Evolutionary conservation across 805 yeast genomes (phyloP), one percentile per base, ranked within the genome.

Genomic region (Spathaspora sp.): DNA sequence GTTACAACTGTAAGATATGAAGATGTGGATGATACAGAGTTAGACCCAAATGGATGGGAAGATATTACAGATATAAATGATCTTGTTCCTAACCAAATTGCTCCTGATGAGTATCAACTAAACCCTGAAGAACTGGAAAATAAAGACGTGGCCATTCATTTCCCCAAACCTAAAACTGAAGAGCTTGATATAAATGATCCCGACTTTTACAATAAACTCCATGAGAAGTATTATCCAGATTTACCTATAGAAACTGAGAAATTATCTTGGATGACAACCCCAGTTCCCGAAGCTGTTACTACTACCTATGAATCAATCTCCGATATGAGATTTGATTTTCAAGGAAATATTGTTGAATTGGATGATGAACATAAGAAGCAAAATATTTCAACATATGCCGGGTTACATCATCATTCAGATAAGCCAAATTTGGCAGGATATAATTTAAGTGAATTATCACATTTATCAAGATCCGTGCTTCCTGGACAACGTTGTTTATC

Each of bases 381-480:
- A 2, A 55, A 55, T 7, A 66, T 81, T 6, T 82, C 87, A 2
- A 76, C 85, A 0, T 72, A 76, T 40, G 63, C 79, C 40, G 99
- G 97, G 0, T 77, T 94, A 23, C 97, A 90, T 61, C 98, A 94
- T 65, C 99, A 94, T 67, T 79, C 97, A 0, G 89, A 86, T 10
- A 83, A 86, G 46, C 97, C 98, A 0, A 83, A 85, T 44, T 74
- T 92, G 49, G 96, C 98, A 0, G 99, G 99, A 0, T 94, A 94
- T 66, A 92, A 97, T 0, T 64, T 94, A 20, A 75, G 81, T 0
- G 99, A 94, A 64, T 74, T 94, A 48, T 86, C 87, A 1, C 94
- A 87, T 58, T 76, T 89, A 46, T 72, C 91, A 4, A 76, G 97
- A 56, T 89, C 97, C 1, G 81, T 86, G 1, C 81, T 86, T 50